Percentiles rank a stretch among this genome's conserved stretches.
Evolutionary conservation across 768 basidiomycete species (phyloP).

Genomic region (Paxillus rubicundulus): DNA sequence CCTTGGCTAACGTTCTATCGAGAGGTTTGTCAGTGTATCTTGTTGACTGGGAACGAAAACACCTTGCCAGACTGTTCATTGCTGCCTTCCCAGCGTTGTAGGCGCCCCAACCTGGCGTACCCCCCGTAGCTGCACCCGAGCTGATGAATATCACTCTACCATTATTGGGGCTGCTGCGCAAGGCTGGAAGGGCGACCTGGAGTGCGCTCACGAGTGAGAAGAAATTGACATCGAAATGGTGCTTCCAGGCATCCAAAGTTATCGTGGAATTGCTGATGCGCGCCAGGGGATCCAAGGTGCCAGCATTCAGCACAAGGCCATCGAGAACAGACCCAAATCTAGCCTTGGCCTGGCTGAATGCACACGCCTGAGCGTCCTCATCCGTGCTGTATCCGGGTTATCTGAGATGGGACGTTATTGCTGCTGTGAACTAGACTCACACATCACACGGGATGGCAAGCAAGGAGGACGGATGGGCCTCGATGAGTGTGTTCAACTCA

Average conservation of each 20-base stretch:
- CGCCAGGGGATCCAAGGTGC: constrained; percentile 65
- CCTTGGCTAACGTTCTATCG: constrained; percentile 74
- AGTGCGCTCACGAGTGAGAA: constrained; percentile 77
- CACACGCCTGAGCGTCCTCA: constrained; percentile 50
- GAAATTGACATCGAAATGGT: constrained; percentile 83
- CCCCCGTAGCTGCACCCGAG: constrained; percentile 77
- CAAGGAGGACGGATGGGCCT: constrained; percentile 40
- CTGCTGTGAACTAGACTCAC: constrained; percentile 42
- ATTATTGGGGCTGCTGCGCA: constrained; percentile 56
- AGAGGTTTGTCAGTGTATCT: constrained; percentile 1
- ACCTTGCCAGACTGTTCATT: constrained; percentile 84
- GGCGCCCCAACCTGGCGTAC: constrained; percentile 69
- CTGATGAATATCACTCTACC: constrained; percentile 81
- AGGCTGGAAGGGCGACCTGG: constrained; percentile 61
- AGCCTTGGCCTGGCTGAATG: constrained; percentile 50
- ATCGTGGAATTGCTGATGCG: constrained; percentile 49
- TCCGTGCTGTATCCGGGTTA: constrained; percentile 47
- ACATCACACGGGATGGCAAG: constrained; percentile 69
- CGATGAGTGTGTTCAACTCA: constrained; percentile 56
- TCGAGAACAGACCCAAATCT: constrained; percentile 63
- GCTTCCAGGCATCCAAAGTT: constrained; percentile 61
- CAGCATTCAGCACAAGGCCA: constrained; percentile 85
- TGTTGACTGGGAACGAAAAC: constrained; percentile 6
- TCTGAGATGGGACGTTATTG: background rate
- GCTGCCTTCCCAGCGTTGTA: constrained; percentile 88